phyloP scores from a whole-genome alignment of 345 rosid genomes.

The Pistacia vera region DNA sequence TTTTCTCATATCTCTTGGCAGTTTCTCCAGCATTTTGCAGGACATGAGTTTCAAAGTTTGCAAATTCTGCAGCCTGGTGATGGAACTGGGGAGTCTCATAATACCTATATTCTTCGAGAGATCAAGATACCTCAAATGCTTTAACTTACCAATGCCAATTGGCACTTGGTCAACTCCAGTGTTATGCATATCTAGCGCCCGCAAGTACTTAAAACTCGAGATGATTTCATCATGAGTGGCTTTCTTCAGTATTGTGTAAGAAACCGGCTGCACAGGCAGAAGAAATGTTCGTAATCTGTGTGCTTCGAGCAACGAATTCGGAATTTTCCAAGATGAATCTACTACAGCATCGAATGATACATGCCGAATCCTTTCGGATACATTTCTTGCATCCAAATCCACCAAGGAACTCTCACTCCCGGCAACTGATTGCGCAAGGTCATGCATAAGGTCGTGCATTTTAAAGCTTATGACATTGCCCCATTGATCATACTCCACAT shows the following conservation, averaged over 20 bases:
- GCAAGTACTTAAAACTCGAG: constrained; percentile 8
- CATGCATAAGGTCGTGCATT: constrained; percentile 30
- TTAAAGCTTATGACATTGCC: constrained; percentile 3
- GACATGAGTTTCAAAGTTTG: constrained; percentile 8
- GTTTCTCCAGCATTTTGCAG: constrained; percentile 12
- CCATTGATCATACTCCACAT: constrained; percentile 9
- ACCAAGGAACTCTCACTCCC: background rate
- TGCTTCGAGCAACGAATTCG: background rate
- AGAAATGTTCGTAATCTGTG: background rate
- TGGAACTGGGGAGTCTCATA: constrained; percentile 5
- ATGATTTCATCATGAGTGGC: background rate
- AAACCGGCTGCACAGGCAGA: background rate
- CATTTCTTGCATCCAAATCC: background rate
- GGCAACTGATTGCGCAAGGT: constrained; percentile 18
- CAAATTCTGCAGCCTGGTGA: constrained; percentile 24
- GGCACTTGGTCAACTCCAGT: constrained; percentile 6
- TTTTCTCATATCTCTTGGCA: constrained; percentile 19
- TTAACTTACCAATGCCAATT: constrained; percentile 5
- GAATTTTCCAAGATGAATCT: constrained; percentile 5
- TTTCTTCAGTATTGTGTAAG: background rate
- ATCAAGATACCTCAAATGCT: constrained; percentile 28
- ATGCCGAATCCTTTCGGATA: constrained; percentile 14
- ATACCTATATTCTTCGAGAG: background rate
- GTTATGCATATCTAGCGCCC: constrained; percentile 8
- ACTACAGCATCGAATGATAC: background rate